Base-by-base conservation (phyloP, 768 basidiomycete genomes). In the Leccinum broughii region DNA sequence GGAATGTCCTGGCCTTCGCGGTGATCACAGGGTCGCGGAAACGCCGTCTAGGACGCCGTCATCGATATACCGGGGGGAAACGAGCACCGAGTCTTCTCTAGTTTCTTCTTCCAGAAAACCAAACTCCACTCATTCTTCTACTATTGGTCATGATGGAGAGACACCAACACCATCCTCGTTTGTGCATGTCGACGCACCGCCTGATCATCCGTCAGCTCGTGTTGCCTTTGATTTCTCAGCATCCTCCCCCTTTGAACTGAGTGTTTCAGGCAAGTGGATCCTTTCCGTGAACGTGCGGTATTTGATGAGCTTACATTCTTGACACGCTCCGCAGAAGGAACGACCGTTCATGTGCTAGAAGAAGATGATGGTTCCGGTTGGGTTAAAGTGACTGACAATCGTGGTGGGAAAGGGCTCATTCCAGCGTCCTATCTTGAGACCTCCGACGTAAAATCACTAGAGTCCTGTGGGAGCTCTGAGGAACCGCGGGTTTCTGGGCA, bases 281-380 rank as follows among this genome's bases (percentile, higher is more conserved):
- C 35, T 58, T 57, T 50, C 41, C 51, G 57, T 54, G 54, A 51
- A 54, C 53, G 26, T 65, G 57, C 34, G 24, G 15, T 17, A 26
- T 37, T 32, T 62, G 35, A 60, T 54, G 61, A 58, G 58, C 52
- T 56, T 26, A 52, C 37, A 28, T 57, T 52, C 60, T 67, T 64
- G 55, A 57, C 65, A 58, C 53, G 37, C 59, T 61, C 52, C 32
- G 34, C 70, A 88, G 91, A 90, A 76, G 90, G 88, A 28, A 71
- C 76, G 41, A 72, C 69, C 4, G 87, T 95, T 15, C 79, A 80
- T 58, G 78, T 95, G 41, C 69, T 91, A 20, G 92, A 94, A 69
- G 83, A 86, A 61, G 91, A 94, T 61, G 92, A 93, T 65, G 91
- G 90, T 11, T 91, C 90, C 15, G 92, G 92, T 3, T 93, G 92